These are phyloP conservation scores for Boletellus deceptivus DNA, from an alignment of 1,284 basidiomycete genomes.

Conservation along the genomic window DNA sequence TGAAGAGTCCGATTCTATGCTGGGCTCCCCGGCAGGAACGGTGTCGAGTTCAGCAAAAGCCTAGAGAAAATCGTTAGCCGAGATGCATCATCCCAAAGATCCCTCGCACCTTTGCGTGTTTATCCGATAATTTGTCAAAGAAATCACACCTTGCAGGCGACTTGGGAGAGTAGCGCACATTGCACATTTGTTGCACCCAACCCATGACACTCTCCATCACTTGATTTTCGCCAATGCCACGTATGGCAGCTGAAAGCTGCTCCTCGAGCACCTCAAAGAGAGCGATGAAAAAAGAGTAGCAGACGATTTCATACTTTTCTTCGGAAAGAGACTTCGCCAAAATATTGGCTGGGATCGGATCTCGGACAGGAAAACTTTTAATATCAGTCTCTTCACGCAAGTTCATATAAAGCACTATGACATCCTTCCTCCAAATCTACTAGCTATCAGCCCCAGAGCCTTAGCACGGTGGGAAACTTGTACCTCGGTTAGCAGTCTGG, in stretches of 20 bases:
- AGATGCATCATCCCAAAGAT: background rate
- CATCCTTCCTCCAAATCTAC: slow-evolving; percentile 5
- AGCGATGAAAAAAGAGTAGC: slow-evolving; percentile 9
- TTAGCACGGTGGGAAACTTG: too few relatives aligned
- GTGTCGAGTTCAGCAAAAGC: background rate
- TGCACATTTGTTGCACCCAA: background rate
- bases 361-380: slow-evolving; percentile 10
- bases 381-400: background rate
- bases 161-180: background rate
- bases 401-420: slow-evolving; percentile 22
- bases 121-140: background rate
- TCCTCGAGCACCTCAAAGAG: slow-evolving; percentile 11
- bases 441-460: too few relatives aligned
- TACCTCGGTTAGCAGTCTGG: too few relatives aligned
- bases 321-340: background rate
- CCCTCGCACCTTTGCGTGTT: background rate
- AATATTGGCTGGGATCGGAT: slow-evolving; percentile 12
- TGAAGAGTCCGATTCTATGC: too few relatives aligned
- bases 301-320: background rate
- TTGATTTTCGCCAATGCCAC: background rate
- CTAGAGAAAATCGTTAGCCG: background rate
- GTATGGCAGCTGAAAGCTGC: background rate
- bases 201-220: background rate
- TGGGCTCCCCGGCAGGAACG: too few relatives aligned
- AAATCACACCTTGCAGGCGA: background rate